phyloP scores from a whole-genome alignment of 2,329 filamentous ascomycete species.

The Ophiostoma piceae region DNA sequence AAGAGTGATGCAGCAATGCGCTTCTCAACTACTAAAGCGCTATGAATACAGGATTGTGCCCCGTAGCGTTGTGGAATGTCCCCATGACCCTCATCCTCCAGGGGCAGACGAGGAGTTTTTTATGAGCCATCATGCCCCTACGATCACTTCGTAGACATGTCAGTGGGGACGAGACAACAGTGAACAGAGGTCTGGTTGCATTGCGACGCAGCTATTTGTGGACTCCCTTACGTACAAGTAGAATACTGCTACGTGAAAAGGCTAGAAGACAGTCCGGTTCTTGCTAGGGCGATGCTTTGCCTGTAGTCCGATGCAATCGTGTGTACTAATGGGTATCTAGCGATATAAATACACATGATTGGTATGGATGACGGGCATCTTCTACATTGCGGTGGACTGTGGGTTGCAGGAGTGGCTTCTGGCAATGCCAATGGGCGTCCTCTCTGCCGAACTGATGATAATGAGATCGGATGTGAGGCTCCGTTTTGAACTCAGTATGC shows the following conservation, averaged over 20 bases:
- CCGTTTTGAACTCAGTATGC: neutral
- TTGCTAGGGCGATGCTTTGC: neutral
- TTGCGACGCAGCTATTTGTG: conserved; percentile 3
- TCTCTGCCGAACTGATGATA: neutral
- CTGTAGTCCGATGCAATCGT: neutral
- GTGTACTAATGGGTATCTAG: neutral
- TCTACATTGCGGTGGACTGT: neutral
- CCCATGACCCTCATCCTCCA: conserved; percentile 1
- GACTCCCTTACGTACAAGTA: neutral
- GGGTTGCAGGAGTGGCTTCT: neutral
- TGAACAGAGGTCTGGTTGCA: neutral
- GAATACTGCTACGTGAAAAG: neutral
- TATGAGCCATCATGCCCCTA: neutral
- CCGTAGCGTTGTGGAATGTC: neutral
- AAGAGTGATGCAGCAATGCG: neutral
- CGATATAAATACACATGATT: neutral
- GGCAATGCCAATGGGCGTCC: neutral
- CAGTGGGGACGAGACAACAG: neutral
- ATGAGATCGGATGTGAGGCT: neutral
- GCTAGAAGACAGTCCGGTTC: neutral
- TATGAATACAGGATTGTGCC: neutral
- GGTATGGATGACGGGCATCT: neutral
- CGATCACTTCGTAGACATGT: neutral
- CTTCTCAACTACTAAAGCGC: too few species aligned
- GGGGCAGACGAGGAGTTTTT: neutral